Conservation (phyloP, 306 rosid genomes). For the Casuarina cunninghamiana region DNA sequence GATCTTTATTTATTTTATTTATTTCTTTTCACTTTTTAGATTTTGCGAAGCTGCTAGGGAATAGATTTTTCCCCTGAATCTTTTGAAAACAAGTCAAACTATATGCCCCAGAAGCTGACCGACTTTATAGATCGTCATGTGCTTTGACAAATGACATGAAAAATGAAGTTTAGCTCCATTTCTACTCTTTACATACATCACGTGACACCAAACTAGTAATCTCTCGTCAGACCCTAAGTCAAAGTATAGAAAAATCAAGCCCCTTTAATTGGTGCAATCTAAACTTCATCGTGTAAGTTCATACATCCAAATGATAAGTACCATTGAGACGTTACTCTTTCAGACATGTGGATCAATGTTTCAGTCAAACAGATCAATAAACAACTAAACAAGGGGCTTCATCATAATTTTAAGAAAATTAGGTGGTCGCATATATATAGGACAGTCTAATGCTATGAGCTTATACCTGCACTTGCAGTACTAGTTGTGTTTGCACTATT, state of each 20-base stretch:
- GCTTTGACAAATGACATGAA: not conserved
- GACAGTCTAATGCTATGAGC: conserved; percentile 1
- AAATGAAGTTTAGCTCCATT: not conserved
- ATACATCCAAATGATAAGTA: not conserved
- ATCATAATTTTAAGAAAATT: not conserved
- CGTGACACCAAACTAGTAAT: not conserved
- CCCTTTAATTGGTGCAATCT: conserved; percentile 2
- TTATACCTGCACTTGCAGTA: conserved; percentile 46
- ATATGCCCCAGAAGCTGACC: not conserved
- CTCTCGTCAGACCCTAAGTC: not conserved
- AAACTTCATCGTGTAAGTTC: not conserved
- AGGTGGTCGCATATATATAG: conserved; percentile 13
- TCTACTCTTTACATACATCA: not conserved
- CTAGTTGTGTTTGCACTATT: conserved; percentile 53
- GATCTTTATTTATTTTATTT: not conserved
- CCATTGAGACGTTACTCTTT: not conserved
- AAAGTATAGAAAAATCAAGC: not conserved
- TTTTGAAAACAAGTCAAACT: not conserved
- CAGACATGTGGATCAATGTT: not conserved
- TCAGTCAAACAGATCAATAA: not conserved
- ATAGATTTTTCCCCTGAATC: not conserved
- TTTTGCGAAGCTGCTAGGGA: not conserved
- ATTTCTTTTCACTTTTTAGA: not conserved
- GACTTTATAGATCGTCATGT: not conserved
- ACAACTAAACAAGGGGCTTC: not conserved